phyloP scores from a whole-genome alignment of 352 stramenopile species.

The Salisapilia sapeloensis region DNA sequence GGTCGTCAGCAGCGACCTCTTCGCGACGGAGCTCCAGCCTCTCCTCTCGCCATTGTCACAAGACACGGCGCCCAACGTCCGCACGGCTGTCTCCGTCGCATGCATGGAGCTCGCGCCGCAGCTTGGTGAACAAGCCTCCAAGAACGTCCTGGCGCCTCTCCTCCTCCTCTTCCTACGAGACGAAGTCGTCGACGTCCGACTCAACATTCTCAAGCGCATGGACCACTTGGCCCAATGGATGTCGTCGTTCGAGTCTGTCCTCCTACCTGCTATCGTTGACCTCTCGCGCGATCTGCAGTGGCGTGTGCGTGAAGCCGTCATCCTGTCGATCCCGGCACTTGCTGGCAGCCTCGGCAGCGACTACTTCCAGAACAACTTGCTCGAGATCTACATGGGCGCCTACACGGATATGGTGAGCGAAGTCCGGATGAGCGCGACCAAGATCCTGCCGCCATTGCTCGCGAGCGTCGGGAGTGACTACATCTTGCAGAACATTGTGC shows the following conservation, averaged over 20 bases:
- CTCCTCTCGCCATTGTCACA: slow-evolving; percentile 82
- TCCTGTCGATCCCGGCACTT: slow-evolving; percentile 81
- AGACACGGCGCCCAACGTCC: slow-evolving; percentile 81
- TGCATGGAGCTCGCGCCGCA: slow-evolving; percentile 89
- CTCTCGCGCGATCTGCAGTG: slow-evolving; percentile 88
- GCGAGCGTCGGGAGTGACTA: slow-evolving; percentile 68
- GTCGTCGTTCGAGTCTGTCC: slow-evolving; percentile 64
- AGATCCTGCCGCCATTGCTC: slow-evolving; percentile 59
- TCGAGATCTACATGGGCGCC: slow-evolving; percentile 81
- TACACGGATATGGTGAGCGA: slow-evolving; percentile 89
- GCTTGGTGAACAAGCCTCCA: slow-evolving; percentile 82
- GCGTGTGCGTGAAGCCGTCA: slow-evolving; percentile 87
- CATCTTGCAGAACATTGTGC: slow-evolving; percentile 71
- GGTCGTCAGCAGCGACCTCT: slow-evolving; percentile 82
- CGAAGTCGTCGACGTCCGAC: slow-evolving; percentile 85
- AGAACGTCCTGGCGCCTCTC: slow-evolving; percentile 61
- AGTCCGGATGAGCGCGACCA: slow-evolving; percentile 87
- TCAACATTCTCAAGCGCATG: slow-evolving; percentile 91
- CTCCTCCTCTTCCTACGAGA: slow-evolving; percentile 71
- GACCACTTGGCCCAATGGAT: slow-evolving; percentile 82
- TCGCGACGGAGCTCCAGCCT: slow-evolving; percentile 80
- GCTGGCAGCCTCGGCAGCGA: slow-evolving; percentile 69
- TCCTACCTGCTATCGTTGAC: slow-evolving; percentile 78
- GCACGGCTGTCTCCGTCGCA: slow-evolving; percentile 64
- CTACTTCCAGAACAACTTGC: slow-evolving; percentile 76